Base-by-base conservation (phyloP, 257 asterid genomes). In the Przewalskia tangutica region DNA sequence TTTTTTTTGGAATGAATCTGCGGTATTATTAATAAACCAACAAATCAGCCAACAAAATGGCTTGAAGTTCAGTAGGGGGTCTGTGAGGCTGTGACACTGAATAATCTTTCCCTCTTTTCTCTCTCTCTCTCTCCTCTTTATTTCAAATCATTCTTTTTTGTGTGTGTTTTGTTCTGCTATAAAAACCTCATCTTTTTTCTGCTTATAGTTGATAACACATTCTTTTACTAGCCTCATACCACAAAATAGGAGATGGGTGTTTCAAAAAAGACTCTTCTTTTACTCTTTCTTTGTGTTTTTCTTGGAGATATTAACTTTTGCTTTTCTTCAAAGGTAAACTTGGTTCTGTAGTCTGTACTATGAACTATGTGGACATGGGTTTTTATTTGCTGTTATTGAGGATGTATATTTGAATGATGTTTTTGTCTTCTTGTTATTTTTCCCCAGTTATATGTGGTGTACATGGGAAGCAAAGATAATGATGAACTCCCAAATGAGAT, bases 371-470 rank as follows among this genome's bases (percentile, higher is more conserved):
- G 6, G 38, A n/a, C 14, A 48, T 60, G 27, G 55, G 63, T 34
- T 27, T 82, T n/a, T 77, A 13, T 34, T 3, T 83, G 8, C 7
- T 70, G 55, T 81, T 54, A 34, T 18, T 60, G 16, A 16, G 34
- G 54, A 13, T 34, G 71, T 53, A 17, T 67, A 8, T 56, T 40
- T n/a, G 71, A 46, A 40, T 73, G 54, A 20, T 82, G 63, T 8
- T 18, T 42, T 27, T 32, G 46, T 32, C 46, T 67, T 8, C 12
- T 78, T 76, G 32, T 11, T 27, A 1, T 27, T 27, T 51, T 23
- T 7, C 6, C 1, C 86, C 89, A 95, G 99, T 82, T 95, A 89
- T 95, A 95, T 89, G 97, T 93, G 82, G 99, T 95, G 85, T 95
- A 95, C 80, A 93, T 95, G 98, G 99, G 99, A 27, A 88, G 93